Evolutionary conservation across 2,329 filamentous ascomycete species (phyloP), one percentile per base, ranked within the genome.

Genomic region (Orbilia quercus): DNA sequence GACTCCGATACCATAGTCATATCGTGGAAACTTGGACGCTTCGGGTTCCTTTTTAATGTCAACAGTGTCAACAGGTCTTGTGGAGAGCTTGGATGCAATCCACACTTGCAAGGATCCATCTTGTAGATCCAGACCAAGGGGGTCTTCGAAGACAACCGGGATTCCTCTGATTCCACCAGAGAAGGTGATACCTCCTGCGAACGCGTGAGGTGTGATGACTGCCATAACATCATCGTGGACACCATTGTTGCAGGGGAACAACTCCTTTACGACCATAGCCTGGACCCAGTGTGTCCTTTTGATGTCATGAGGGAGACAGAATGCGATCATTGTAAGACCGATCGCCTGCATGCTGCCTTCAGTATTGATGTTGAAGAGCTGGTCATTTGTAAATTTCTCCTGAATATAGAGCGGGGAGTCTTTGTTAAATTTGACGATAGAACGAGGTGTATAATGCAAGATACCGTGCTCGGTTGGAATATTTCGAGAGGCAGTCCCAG

Each of bases 371-470:
- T 71, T 42, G 40, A 71, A 55, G 1, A 71, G 44, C 11, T 7
- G 6, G 12, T 36, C 28, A 5, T 45, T 16, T 5, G 66, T 57
- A 18, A 71, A 48, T 5, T 12, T 22, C 14, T 71, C 66, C 12
- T 44, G 50, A 18, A 71, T 62, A 20, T 71, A 71, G 6, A 71
- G 34, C 5, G 66, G 66, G 6, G 66, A 71, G n/a, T 45, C 58
- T n/a, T 63, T 71, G 23, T 71, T 71, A 36, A 71, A 71, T 16
- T 34, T 71, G 50, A 71, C 66, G 34, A 71, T 54, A 7, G 66
- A 71, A 11, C 66, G 66, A 16, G 11, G 9, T 20, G 28, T 47
- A 18, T 71, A 71, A 23, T 63, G 48, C 2, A 71, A 20, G 16
- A 71, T 71, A 2, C 66, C 57, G 14, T 9, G 23, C n/a, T 71